Evolutionary conservation across 352 stramenopile genomes (phyloP), one percentile per base, ranked within the genome.

Genomic region (Phytophthora syringae): DNA sequence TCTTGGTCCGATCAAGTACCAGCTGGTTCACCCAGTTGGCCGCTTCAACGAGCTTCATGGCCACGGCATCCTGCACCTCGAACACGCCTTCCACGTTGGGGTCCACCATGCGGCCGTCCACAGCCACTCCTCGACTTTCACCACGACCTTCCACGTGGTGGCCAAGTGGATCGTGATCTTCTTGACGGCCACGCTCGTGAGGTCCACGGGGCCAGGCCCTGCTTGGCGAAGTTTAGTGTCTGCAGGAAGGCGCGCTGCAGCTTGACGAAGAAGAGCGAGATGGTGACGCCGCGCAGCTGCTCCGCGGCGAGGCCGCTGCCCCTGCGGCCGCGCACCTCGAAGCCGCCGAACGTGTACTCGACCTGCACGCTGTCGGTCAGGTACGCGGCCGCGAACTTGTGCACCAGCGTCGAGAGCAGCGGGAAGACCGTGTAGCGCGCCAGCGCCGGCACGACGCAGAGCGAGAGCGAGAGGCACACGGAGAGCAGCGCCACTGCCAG

Each of bases 391-490:
- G 75, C 66, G 59, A 84, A 73, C 54, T 79, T 80, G 73, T 88
- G 77, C 28, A 90, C 62, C 27, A 90, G 70, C 43, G 50, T 72
- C 28, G 81, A 79, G 50, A 90, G 54, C 37, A 88, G 45, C 48
- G 81, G 81, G 52, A 90, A 90, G 44, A 90, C 56, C 13, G 81
- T 90, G 63, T 67, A 60, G 47, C 77, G 78, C 25, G 81, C 81
- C 25, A 90, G 59, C 25, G 72, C 67, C 24, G 81, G 81, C 66
- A 90, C 78, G 20, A 88, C 74, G 54, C 81, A 90, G 16, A 88
- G 74, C 59, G 78, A 90, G 37, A 90, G 69, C 34, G 81, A 81
- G 50, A 90, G 69, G 45, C 82, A 69, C 48, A 89, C 72, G 44
- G 73, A 80, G 32, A 89, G 25, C 25, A 88, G 60, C 67, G 76